Percentiles rank a stretch among this genome's conserved stretches.
Evolutionary conservation across 208 protist genomes (phyloP).

Genomic region (Trypanosoma cruzi): DNA sequence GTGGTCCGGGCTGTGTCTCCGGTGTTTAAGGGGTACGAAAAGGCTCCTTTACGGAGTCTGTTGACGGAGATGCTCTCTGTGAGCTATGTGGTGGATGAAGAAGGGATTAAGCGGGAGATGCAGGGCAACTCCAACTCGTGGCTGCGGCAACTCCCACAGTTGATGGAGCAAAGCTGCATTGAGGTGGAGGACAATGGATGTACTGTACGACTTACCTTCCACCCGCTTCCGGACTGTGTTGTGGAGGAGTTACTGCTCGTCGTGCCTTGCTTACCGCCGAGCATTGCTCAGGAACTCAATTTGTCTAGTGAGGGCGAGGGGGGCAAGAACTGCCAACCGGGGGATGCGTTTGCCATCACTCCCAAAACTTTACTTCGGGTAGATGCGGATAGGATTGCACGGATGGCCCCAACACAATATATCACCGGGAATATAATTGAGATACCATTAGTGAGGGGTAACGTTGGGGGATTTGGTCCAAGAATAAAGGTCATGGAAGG

Average conservation of each 20-base stretch:
- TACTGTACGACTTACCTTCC: conserved; percentile 35
- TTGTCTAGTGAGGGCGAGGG: conserved; percentile 35
- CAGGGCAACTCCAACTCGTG: not conserved
- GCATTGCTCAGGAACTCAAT: conserved; percentile 38
- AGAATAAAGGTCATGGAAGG: conserved; percentile 71
- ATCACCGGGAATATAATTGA: conserved; percentile 56
- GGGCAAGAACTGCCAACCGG: conserved; percentile 52
- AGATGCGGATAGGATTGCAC: not conserved
- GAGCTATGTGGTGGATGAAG: not conserved
- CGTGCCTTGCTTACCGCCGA: conserved; percentile 62
- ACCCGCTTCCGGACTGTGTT: not conserved
- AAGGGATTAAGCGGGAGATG: not conserved
- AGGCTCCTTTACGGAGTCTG: conserved; percentile 2
- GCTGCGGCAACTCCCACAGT: conserved; percentile 20
- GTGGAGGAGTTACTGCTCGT: conserved; percentile 44
- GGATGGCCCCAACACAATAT: conserved; percentile 20
- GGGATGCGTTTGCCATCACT: conserved; percentile 50
- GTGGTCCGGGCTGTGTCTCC: conserved; percentile 54
- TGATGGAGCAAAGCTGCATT: conserved; percentile 39
- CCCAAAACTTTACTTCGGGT: conserved; percentile 36
- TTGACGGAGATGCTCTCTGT: conserved; percentile 5
- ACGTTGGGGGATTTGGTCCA: conserved; percentile 44
- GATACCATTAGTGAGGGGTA: conserved; percentile 44
- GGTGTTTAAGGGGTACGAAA: conserved; percentile 33
- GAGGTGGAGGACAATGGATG: conserved; percentile 42